A percentile compares a stretch with the other conserved stretches of the same genome.
Conservation (phyloP, 768 basidiomycete species). For the Agrocybe chaxingu region DNA sequence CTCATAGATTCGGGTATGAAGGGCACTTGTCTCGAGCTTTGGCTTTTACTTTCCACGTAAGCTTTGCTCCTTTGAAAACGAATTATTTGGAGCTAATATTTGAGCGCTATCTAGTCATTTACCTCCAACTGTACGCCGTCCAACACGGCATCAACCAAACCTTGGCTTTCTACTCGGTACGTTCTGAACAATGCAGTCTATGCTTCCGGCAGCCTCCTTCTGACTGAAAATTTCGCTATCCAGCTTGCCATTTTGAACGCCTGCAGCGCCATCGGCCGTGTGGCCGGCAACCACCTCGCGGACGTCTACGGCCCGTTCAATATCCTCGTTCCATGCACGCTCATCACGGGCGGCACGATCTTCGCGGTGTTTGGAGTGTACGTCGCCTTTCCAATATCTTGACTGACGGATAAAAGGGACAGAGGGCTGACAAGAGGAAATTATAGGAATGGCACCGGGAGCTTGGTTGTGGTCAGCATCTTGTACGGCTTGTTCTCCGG, state of each 20-base stretch:
- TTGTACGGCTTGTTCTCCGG: conserved; percentile 45
- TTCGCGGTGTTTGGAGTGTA: conserved; percentile 34
- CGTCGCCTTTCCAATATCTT: conserved; percentile 5
- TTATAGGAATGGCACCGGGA: conserved; percentile 22
- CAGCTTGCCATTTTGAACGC: conserved; percentile 36
- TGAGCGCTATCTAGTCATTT: conserved; percentile 33
- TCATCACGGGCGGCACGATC: conserved; percentile 31
- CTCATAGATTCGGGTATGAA: conserved; percentile 10
- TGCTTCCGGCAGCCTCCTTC: conserved; percentile 2
- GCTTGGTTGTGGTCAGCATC: conserved; percentile 34
- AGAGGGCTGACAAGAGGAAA: no score
- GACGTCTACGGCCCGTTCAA: conserved; percentile 31
- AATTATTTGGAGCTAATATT: neutral
- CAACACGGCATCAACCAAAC: conserved; percentile 36
- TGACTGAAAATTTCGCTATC: conserved; percentile 10
- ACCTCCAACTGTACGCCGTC: conserved; percentile 47
- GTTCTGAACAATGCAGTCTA: conserved; percentile 9
- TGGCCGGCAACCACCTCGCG: conserved; percentile 28
- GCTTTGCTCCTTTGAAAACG: conserved; percentile 8
- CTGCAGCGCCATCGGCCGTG: conserved; percentile 28
- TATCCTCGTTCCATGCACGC: conserved; percentile 26
- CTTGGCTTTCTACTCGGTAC: conserved; percentile 48
- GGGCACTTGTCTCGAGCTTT: conserved; percentile 2
- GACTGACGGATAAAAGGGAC: neutral
- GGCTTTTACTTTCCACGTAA: conserved; percentile 31